These are phyloP conservation scores for Vaccinium myrtillus DNA, from an alignment of 148 eudicot genomes.

Conservation along the genomic window DNA sequence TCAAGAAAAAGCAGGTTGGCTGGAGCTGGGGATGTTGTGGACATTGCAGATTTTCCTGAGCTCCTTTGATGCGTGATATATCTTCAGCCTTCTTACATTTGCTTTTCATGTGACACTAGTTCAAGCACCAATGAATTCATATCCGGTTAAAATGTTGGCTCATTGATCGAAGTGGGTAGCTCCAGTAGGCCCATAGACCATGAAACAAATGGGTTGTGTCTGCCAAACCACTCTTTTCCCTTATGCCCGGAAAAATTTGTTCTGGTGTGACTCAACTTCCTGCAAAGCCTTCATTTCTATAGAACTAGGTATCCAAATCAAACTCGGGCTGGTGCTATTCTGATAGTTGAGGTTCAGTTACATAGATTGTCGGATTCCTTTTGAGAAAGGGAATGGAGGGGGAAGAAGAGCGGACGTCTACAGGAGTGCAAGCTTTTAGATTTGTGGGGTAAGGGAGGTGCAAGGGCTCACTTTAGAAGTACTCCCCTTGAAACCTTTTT, in stretches of 20 bases:
- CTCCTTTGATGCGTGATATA: slow-evolving; percentile 21
- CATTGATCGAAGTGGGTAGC: neutral
- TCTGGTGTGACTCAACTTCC: neutral
- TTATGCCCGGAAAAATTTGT: neutral
- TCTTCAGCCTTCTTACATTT: slow-evolving; percentile 19
- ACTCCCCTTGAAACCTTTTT: neutral
- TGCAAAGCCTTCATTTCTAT: neutral
- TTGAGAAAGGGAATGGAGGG: slow-evolving; percentile 9
- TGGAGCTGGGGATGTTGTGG: slow-evolving; percentile 36
- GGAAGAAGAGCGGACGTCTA: neutral
- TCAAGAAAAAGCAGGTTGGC: slow-evolving; percentile 33
- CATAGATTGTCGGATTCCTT: slow-evolving; percentile 6
- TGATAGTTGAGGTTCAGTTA: slow-evolving; percentile 12
- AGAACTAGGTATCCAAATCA: neutral
- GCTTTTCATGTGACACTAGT: slow-evolving; percentile 9
- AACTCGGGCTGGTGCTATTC: slow-evolving; percentile 9
- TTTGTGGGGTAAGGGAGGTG: neutral
- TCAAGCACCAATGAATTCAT: neutral
- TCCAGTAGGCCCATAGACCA: neutral
- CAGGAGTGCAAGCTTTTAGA: neutral
- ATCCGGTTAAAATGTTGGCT: neutral
- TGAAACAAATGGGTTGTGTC: neutral
- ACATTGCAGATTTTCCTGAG: slow-evolving; percentile 20
- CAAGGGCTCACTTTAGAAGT: slow-evolving; percentile 13
- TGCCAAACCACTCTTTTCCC: neutral